phyloP scores from a whole-genome alignment of 2,329 filamentous ascomycete genomes.

The Conoideocrella luteorostrata region DNA sequence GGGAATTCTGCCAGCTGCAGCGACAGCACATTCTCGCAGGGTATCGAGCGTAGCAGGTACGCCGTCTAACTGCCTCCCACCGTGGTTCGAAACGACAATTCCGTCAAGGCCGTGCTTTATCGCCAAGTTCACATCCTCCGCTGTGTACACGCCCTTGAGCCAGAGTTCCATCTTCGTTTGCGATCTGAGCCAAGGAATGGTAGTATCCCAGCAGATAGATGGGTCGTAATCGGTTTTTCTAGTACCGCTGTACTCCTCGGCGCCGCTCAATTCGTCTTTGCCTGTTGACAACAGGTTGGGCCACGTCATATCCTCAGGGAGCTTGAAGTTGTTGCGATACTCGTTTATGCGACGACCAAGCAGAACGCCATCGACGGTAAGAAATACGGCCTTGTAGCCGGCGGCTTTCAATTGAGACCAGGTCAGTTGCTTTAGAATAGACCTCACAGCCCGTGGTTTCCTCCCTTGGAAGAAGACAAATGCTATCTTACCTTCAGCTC shows the following conservation, averaged over 20 bases:
- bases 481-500: slow-evolving; percentile 17
- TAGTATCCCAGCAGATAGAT: slow-evolving; percentile 53
- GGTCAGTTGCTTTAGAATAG: no score
- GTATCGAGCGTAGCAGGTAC: not conserved
- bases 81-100: not conserved
- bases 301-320: slow-evolving; percentile 40
- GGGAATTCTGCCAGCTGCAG: not conserved
- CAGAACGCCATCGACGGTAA: slow-evolving; percentile 53
- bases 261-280: no score
- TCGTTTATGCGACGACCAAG: slow-evolving; percentile 41
- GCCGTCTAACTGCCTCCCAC: not conserved
- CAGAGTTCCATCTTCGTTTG: slow-evolving; percentile 35
- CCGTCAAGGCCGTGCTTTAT: not conserved
- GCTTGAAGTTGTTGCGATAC: slow-evolving; percentile 38
- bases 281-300: slow-evolving; percentile 26
- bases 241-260: no score
- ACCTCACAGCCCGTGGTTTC: no score
- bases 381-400: slow-evolving; percentile 46
- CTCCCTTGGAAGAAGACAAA: no score
- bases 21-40: not conserved
- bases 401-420: slow-evolving; percentile 11
- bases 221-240: no score
- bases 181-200: slow-evolving; percentile 55
- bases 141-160: slow-evolving; percentile 19
- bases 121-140: not conserved